phyloP scores from a whole-genome alignment of 805 yeast species.

The Kluyveromyces dobzhanskii region DNA sequence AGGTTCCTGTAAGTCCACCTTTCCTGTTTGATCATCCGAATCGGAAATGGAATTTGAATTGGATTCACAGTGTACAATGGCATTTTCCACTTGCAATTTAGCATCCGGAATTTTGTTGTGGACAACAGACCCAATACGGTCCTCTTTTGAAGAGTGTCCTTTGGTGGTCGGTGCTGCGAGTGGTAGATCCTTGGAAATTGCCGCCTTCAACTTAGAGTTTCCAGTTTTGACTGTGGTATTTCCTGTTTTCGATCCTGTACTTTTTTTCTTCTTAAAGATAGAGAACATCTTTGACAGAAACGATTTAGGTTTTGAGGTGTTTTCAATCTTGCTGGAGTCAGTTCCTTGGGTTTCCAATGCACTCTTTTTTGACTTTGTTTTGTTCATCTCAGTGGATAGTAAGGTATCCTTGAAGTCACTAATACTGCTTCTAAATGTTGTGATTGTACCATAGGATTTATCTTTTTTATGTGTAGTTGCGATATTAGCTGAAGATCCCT shows the following conservation, averaged over 20 bases:
- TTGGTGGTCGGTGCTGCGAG: too few relatives aligned
- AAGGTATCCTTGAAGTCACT: slow-evolving; percentile 18
- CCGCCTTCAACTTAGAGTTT: background rate
- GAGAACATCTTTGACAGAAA: background rate
- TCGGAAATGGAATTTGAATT: too few relatives aligned
- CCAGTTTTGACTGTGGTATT: background rate
- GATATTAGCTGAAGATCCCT: too few relatives aligned
- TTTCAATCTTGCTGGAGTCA: background rate
- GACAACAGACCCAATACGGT: background rate
- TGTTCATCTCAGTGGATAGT: background rate
- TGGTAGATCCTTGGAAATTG: too few relatives aligned
- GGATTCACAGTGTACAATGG: too few relatives aligned
- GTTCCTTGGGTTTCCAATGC: background rate
- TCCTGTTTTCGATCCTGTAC: background rate
- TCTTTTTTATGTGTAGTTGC: slow-evolving; percentile 12
- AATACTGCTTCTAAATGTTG: slow-evolving; percentile 25
- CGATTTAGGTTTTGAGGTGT: background rate
- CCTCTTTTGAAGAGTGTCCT: too few relatives aligned
- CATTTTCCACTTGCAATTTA: too few relatives aligned
- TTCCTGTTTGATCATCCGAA: too few relatives aligned
- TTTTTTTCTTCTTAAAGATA: background rate
- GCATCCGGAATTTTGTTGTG: slow-evolving; percentile 1
- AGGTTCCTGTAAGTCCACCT: too few relatives aligned
- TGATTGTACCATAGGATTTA: slow-evolving; percentile 26
- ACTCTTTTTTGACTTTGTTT: background rate